These are phyloP conservation scores for Thielaviopsis ethacetica DNA, from an alignment of 2,329 filamentous ascomycete species.

Conservation along the genomic window DNA sequence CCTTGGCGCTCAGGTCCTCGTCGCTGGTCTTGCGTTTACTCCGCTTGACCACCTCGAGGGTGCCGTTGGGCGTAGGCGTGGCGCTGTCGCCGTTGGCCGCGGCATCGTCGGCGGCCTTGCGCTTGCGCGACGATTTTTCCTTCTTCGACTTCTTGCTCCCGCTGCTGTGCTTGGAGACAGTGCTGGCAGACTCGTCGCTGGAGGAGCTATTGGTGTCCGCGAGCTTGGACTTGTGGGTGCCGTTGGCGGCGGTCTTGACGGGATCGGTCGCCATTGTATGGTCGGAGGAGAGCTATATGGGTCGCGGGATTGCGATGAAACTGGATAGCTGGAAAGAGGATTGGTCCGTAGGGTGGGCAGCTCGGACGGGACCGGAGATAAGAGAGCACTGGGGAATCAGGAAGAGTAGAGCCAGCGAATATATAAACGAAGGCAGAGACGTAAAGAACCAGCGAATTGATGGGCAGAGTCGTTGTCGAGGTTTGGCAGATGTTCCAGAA, in stretches of 20 bases:
- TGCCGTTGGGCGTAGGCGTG: neutral
- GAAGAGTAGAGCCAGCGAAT: no score
- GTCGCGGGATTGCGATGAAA: neutral
- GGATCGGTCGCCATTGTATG: slow-evolving; percentile 8
- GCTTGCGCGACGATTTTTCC: slow-evolving; percentile 10
- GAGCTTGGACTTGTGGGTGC: slow-evolving; percentile 4
- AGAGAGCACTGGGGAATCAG: no score
- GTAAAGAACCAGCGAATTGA: no score
- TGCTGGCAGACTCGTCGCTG: slow-evolving; percentile 10
- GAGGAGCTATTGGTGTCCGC: slow-evolving; percentile 2
- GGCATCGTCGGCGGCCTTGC: slow-evolving; percentile 26
- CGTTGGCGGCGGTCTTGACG: slow-evolving; percentile 3
- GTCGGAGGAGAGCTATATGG: neutral
- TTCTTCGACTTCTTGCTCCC: slow-evolving; percentile 10
- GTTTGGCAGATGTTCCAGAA: no score
- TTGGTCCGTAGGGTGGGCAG: no score
- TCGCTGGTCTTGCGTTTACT: slow-evolving; percentile 6
- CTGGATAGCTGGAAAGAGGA: neutral
- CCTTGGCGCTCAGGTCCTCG: neutral
- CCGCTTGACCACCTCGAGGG: slow-evolving; percentile 2
- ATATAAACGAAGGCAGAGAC: no score
- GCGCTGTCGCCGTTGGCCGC: slow-evolving; percentile 22
- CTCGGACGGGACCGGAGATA: no score
- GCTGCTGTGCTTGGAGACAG: slow-evolving; percentile 6
- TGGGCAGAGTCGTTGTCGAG: no score